A percentile compares a stretch with the other conserved stretches of the same genome.
Evolutionary conservation across 2,329 filamentous ascomycete species (phyloP).

Genomic region (Phyllosticta paracitricarpa): DNA sequence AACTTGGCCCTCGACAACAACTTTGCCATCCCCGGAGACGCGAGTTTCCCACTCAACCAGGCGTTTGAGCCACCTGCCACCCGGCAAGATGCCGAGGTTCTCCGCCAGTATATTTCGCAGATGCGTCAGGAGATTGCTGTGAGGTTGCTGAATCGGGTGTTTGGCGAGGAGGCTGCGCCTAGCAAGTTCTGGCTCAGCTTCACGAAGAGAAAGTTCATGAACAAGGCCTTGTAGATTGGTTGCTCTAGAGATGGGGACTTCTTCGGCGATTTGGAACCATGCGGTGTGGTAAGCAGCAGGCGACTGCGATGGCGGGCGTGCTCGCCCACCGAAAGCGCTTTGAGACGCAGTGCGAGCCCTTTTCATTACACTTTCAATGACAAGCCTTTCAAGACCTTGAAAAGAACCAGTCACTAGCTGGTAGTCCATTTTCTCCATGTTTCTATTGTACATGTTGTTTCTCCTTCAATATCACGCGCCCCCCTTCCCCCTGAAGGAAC

Average conservation of each 20-base stretch:
- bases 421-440: no score
- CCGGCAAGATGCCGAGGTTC: constrained; percentile 77
- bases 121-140: constrained; percentile 83
- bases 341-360: no score
- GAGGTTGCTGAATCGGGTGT: constrained; percentile 76
- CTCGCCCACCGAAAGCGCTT: not conserved
- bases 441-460: no score
- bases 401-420: no score
- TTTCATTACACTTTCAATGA: no score
- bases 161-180: constrained; percentile 59
- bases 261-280: not conserved
- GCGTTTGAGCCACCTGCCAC: constrained; percentile 86
- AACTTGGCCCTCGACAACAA: constrained; percentile 86
- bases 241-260: not conserved
- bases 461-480: no score
- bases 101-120: constrained; percentile 84
- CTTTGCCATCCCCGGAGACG: constrained; percentile 90
- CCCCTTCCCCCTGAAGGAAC: no score
- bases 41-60: constrained; percentile 88
- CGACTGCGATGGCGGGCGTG: not conserved
- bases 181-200: constrained; percentile 97
- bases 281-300: not conserved
- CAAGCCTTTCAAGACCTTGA: no score
- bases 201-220: constrained; percentile 99
- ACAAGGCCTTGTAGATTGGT: constrained; percentile 49